Percentiles rank a stretch among this genome's conserved stretches.
These are phyloP conservation scores for Auricularia sp. DNA, from an alignment of 768 basidiomycete genomes.

Conservation along the genomic window DNA sequence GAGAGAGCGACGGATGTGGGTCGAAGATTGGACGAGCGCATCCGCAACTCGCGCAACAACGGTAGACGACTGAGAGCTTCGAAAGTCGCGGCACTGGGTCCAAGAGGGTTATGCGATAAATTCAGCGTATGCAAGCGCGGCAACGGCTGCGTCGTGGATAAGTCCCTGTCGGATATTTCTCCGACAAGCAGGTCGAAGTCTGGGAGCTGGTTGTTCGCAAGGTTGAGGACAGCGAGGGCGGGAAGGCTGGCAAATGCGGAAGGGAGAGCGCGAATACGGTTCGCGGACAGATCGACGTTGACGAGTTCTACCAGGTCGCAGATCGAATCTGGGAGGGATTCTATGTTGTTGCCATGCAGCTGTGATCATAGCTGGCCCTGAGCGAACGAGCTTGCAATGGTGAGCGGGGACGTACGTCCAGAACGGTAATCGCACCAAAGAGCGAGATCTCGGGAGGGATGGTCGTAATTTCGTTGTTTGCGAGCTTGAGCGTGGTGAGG, in stretches of 20 bases:
- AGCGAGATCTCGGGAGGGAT: constrained; percentile 76
- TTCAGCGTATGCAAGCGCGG: constrained; percentile 58
- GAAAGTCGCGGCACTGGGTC: constrained; percentile 45
- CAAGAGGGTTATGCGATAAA: constrained; percentile 57
- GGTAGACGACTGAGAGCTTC: constrained; percentile 36
- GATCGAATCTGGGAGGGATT: constrained; percentile 52
- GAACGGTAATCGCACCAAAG: constrained; percentile 69
- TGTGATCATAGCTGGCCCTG: constrained; percentile 17
- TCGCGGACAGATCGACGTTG: constrained; percentile 65
- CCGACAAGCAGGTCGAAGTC: constrained; percentile 31
- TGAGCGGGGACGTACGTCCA: constrained; percentile 52
- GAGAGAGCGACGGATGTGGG: neutral
- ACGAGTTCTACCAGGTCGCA: constrained; percentile 59
- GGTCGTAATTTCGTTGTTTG: constrained; percentile 71
- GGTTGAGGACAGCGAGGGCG: constrained; percentile 50
- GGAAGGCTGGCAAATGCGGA: constrained; percentile 58
- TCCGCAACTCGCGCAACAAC: constrained; percentile 46
- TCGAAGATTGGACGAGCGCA: constrained; percentile 4
- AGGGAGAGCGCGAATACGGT: constrained; percentile 54
- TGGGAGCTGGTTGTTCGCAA: constrained; percentile 60
- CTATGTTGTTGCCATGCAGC: constrained; percentile 69
- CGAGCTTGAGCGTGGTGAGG: constrained; percentile 61
- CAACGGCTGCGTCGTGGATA: constrained; percentile 32
- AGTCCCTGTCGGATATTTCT: constrained; percentile 31
- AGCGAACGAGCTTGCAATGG: constrained; percentile 4